Conservation (phyloP, 768 basidiomycete genomes). For the Termitomyces sp. region DNA sequence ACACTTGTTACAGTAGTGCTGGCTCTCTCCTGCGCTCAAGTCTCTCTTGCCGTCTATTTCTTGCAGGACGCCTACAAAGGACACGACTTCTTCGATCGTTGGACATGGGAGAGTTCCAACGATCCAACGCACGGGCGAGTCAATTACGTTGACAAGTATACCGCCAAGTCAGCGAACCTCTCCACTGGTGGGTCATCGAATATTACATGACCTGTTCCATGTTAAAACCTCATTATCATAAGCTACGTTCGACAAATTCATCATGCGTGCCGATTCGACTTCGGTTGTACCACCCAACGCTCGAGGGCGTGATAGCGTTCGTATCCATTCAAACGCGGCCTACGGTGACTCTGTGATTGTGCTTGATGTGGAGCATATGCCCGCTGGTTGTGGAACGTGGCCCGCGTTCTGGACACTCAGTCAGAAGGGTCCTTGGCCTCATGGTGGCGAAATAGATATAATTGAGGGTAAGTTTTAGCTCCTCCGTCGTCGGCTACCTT, state of each 20-base stretch:
- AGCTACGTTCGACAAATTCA: slow-evolving; percentile 41
- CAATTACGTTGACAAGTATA: slow-evolving; percentile 47
- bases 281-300: slow-evolving; percentile 30
- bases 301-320: slow-evolving; percentile 55
- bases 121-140: slow-evolving; percentile 70
- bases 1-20: background rate
- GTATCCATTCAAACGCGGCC: slow-evolving; percentile 43
- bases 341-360: slow-evolving; percentile 47
- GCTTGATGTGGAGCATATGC: slow-evolving; percentile 58
- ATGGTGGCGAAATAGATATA: slow-evolving; percentile 60
- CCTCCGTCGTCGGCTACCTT: background rate
- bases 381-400: slow-evolving; percentile 57
- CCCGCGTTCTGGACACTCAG: slow-evolving; percentile 64
- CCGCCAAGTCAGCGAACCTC: slow-evolving; percentile 40
- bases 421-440: slow-evolving; percentile 50
- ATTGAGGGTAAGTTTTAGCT: slow-evolving; percentile 42
- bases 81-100: slow-evolving; percentile 39
- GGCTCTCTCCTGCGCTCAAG: background rate
- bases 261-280: slow-evolving; percentile 53
- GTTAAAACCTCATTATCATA: background rate
- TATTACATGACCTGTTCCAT: background rate
- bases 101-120: slow-evolving; percentile 44
- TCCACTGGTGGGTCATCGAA: slow-evolving; percentile 36
- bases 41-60: slow-evolving; percentile 3
- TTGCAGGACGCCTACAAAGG: slow-evolving; percentile 12